Conservation (phyloP, 441 rosid species). For the Manihot esculenta region DNA sequence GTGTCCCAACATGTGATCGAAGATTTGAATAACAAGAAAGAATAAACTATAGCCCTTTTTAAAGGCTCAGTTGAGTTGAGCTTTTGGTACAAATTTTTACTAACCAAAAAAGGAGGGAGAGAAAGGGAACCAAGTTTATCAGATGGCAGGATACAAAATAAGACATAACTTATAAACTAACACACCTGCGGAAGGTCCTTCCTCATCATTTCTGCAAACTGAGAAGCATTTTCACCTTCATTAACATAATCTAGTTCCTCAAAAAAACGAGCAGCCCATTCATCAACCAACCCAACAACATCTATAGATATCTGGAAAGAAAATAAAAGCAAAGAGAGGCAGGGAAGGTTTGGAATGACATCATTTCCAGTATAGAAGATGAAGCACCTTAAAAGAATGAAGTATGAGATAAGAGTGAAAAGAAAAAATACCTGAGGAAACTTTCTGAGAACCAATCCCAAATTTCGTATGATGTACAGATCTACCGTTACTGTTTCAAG, state of each 20-base stretch:
- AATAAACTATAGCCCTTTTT: not conserved
- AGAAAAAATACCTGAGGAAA: conserved; percentile 79
- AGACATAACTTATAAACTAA: not conserved
- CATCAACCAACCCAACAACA: conserved; percentile 97
- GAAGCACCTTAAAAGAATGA: conserved; percentile 2
- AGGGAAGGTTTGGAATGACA: conserved; percentile 11
- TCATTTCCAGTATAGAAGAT: conserved; percentile 9
- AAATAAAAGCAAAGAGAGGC: conserved; percentile 11
- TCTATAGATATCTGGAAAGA: conserved; percentile 66
- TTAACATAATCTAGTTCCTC: conserved; percentile 97
- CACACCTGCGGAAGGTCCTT: conserved; percentile 97
- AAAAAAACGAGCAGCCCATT: conserved; percentile 98
- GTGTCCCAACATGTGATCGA: not conserved
- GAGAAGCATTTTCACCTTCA: conserved; percentile 90
- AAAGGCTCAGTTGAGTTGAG: not conserved
- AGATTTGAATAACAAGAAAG: not conserved
- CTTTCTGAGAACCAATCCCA: conserved; percentile 78
- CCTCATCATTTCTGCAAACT: conserved; percentile 93
- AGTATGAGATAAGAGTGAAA: not conserved
- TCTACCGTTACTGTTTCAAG: conserved; percentile 97
- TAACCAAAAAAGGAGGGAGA: no score
- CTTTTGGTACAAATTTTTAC: not conserved
- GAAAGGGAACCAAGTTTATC: not conserved
- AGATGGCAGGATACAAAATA: not conserved
- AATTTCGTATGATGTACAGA: conserved; percentile 75